These are phyloP conservation scores for Didymella pomorum DNA, from an alignment of 2,329 filamentous ascomycete genomes.

Conservation along the genomic window DNA sequence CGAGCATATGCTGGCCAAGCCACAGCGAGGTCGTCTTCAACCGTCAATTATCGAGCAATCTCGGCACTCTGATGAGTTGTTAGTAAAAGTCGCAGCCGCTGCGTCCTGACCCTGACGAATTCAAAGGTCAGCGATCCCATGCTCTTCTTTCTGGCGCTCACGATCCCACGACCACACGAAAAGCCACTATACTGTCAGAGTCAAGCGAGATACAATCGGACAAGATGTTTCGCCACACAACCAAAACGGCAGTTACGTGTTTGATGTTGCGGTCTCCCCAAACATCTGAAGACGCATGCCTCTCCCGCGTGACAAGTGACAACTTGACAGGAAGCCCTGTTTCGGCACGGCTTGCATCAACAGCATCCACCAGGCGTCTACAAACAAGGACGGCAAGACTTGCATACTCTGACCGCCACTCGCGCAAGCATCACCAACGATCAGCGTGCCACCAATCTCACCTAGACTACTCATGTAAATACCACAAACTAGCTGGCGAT, in stretches of 20 bases:
- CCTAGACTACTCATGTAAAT: neutral
- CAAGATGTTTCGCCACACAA: neutral
- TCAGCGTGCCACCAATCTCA: conserved; percentile 6
- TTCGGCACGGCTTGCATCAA: conserved; percentile 16
- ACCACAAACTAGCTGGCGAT: neutral
- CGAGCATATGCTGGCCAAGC: neutral
- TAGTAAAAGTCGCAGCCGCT: neutral
- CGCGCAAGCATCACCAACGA: conserved; percentile 1
- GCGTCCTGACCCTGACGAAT: neutral
- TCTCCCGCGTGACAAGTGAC: conserved; percentile 24
- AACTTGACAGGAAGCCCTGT: conserved; percentile 20
- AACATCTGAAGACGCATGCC: conserved; percentile 12
- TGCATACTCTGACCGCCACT: conserved; percentile 30
- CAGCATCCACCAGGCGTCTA: conserved; percentile 2
- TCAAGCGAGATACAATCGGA: neutral
- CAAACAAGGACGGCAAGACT: conserved; percentile 8
- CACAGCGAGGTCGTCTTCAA: conserved; percentile 1
- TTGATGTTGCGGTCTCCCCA: conserved; percentile 4
- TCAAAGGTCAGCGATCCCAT: neutral
- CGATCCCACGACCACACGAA: neutral
- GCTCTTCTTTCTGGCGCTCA: neutral
- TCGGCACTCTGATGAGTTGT: neutral
- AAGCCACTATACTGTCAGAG: neutral
- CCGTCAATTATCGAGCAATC: neutral
- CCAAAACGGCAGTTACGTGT: neutral